These are phyloP conservation scores for Pseudisothecium myosuroides DNA, from an alignment of 225 moss, liverwort and hornwort species.

Conservation along the genomic window DNA sequence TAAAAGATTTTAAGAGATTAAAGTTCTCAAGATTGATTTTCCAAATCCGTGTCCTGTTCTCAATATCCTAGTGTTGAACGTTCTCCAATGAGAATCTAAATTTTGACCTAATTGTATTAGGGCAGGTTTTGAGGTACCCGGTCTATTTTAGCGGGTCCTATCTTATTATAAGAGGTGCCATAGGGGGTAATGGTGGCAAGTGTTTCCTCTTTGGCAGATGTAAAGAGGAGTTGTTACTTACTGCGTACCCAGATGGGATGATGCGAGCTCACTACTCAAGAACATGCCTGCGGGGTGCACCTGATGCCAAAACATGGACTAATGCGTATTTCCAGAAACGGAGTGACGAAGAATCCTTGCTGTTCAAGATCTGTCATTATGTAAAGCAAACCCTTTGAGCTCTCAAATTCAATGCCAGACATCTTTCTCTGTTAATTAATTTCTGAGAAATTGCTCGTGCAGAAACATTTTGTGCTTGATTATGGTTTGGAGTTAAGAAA, in stretches of 20 bases:
- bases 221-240: slow-evolving; percentile 29
- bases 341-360: slow-evolving; percentile 21
- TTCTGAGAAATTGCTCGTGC: background rate
- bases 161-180: background rate
- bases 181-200: background rate
- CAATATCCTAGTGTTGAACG: background rate
- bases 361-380: background rate
- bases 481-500: background rate
- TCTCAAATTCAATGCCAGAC: background rate
- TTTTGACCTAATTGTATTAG: background rate
- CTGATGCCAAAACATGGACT: slow-evolving; percentile 26
- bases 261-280: slow-evolving; percentile 41
- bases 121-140: background rate
- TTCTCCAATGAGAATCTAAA: background rate
- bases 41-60: background rate
- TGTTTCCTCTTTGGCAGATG: slow-evolving; percentile 12
- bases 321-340: slow-evolving; percentile 7
- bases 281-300: slow-evolving; percentile 7
- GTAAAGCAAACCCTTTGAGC: background rate
- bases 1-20: background rate
- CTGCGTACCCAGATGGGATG: slow-evolving; percentile 42
- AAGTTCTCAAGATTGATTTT: background rate
- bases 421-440: background rate
- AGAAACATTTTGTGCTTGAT: background rate
- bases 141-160: background rate